Evolutionary conservation across 495 filamentous ascomycete species (phyloP), one percentile per base, ranked within the genome.

Genomic region (Pyrenopolyporus hunteri): DNA sequence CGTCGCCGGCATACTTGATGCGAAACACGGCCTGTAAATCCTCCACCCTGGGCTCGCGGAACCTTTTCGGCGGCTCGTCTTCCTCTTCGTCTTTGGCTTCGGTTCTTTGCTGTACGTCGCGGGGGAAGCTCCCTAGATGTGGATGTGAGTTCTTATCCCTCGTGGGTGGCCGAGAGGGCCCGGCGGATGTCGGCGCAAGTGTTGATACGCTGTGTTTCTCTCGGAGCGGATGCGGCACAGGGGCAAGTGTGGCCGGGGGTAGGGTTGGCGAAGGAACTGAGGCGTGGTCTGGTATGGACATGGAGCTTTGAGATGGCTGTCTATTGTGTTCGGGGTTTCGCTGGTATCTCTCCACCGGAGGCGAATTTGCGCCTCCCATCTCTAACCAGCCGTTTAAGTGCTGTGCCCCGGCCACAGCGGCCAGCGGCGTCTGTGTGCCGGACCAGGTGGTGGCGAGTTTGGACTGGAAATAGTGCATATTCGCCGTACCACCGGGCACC

Each of bases 1-100:
- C 80, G 58, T 96, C 87, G 0, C 94, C 94, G 1, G 84, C 81
- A 72, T 98, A 98, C 40, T 86, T 85, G 26, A 92, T 92, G 63
- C 91, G 92, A 58, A 92, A 90, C 0, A 97, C 87, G 17, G 96
- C 86, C 71, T 98, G 95, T 14, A 96, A 77, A 70, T 98, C 94
- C 29, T 86, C 83, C 6, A 83, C 70, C 2, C 78, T 62, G 0
- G 74, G 80, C 64, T 85, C 80, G 8, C 76, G 77, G 25, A 78
- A 77, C n/a, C 72, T 73, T 10, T 64, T 57, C 7, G 58, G 62
- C 35, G 46, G 25, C 20, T 74, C 70, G 13, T 73, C 70, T 6
- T 63, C 64, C 6, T 68, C 70, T 1, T 71, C 63, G 13, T 73
- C 71, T n/a, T 9, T 9, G 52, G 54, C 50, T 61, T 29, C 36